Evolutionary conservation across 257 asterid genomes (phyloP), one percentile per base, ranked within the genome.

Genomic region (Scutellaria barbata): DNA sequence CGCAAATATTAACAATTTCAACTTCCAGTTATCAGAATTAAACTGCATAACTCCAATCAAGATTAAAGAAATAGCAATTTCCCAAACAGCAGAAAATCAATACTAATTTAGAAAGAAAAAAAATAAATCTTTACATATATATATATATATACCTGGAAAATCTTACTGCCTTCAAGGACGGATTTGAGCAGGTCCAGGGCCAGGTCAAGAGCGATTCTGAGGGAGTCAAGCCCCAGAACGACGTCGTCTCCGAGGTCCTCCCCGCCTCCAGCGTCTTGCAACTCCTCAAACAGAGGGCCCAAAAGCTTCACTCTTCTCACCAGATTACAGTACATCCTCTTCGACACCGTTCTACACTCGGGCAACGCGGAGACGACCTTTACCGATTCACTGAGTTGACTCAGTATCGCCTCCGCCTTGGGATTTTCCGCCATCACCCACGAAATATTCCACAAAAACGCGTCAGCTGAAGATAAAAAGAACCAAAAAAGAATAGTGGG

Each of bases 91-190:
- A 22, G 2, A 22, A 22, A 22, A 22, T 35, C 52, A 17, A 51
- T 10, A 7, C 8, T 17, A 18, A 74, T 52, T 6, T 10, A n/a
- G 41, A 14, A 46, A 18, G n/a, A 40, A 8, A 9, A 67, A 56
- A 58, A 63, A 1, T 3, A 33, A 45, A 47, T 10, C 6, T 2
- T 43, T 7, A 35, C 4, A 59, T 55, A 17, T 77, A n/a, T n/a
- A n/a, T n/a, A n/a, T n/a, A n/a, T n/a, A n/a, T n/a, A n/a, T n/a
- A 95, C 99, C 97, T 95, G 97, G 53, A 83, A 86, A 69, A 92
- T 87, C 79, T 85, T 92, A 72, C 99, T 95, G 85, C 92, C 94
- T 66, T 88, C 83, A 45, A 78, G 92, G 54, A 88, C 86, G 22
- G 96, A 95, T 81, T 82, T 83, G 10, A 95, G 96, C 67, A 92